Percentiles rank a stretch among this genome's conserved stretches.
These are phyloP conservation scores for Lunasporangiospora selenospora DNA, from an alignment of 192 early-diverging fungal genomes.

Conservation along the genomic window DNA sequence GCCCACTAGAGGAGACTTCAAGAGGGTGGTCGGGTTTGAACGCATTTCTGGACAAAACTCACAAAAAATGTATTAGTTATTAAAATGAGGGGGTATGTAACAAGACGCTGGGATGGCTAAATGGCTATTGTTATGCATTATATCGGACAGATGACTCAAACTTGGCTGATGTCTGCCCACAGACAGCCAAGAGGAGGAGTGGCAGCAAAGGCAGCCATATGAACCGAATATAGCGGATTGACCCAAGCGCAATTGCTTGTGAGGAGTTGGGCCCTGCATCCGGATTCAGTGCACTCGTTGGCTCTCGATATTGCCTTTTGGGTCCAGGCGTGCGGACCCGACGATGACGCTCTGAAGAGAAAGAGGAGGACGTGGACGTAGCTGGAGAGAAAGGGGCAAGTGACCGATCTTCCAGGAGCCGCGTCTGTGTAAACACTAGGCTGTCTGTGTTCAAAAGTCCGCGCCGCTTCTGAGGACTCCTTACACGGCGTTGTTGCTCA, in stretches of 20 bases:
- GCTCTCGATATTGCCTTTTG: slow-evolving; percentile 3
- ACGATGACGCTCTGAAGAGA: background rate
- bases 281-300: no score
- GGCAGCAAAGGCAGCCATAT: slow-evolving; percentile 31
- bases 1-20: no score
- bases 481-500: no score
- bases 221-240: slow-evolving; percentile 35
- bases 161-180: slow-evolving; percentile 37
- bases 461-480: no score
- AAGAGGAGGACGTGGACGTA: slow-evolving; percentile 4
- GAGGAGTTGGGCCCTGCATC: slow-evolving; percentile 8
- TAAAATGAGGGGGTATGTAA: no score
- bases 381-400: background rate
- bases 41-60: no score
- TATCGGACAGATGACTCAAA: slow-evolving; percentile 35
- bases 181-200: slow-evolving; percentile 26
- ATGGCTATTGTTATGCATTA: slow-evolving; percentile 4
- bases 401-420: background rate
- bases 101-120: no score
- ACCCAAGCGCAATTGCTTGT: slow-evolving; percentile 28
- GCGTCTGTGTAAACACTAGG: no score
- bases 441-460: background rate
- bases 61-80: no score
- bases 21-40: no score
- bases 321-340: background rate